Evolutionary conservation across 148 eudicot genomes (phyloP).

Genomic region (Dianthus caryophyllus): DNA sequence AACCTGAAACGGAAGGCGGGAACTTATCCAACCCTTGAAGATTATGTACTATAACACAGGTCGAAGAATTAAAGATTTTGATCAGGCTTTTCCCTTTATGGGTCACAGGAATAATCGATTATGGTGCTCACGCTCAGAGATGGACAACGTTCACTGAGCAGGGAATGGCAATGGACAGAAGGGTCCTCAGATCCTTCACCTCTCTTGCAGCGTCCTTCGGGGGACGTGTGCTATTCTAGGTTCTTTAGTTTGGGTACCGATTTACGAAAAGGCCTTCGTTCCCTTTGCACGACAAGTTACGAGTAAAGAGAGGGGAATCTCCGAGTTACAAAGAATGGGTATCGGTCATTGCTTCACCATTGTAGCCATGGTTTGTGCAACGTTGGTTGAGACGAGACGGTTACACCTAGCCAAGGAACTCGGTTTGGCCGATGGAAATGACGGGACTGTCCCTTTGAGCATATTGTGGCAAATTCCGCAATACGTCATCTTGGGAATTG

Average conservation of each 20-base stretch:
- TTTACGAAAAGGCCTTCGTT: constrained; percentile 47
- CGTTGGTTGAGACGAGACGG: constrained; percentile 34
- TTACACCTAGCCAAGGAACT: constrained; percentile 21
- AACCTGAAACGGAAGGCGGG: constrained; percentile 19
- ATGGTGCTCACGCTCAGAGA: constrained; percentile 46
- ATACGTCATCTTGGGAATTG: constrained; percentile 41
- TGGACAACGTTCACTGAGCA: constrained; percentile 51
- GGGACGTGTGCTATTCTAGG: constrained; percentile 42
- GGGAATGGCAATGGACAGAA: constrained; percentile 51
- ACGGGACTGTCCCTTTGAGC: constrained; percentile 11
- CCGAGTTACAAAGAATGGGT: constrained; percentile 53
- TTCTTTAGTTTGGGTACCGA: constrained; percentile 44
- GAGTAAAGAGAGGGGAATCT: constrained; percentile 43
- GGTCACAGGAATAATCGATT: constrained; percentile 42
- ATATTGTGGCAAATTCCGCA: constrained; percentile 60
- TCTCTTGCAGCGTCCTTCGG: constrained; percentile 58
- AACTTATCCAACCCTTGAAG: constrained; percentile 38
- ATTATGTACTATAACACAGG: constrained; percentile 59
- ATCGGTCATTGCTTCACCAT: constrained; percentile 46
- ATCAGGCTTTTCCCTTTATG: constrained; percentile 49
- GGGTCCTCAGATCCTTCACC: constrained; percentile 41
- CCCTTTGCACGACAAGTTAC: constrained; percentile 34
- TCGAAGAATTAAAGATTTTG: constrained; percentile 57
- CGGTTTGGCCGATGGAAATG: not conserved
- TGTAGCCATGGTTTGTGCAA: constrained; percentile 42